A percentile compares a stretch with the other conserved stretches of the same genome.
Evolutionary conservation across 1,284 basidiomycete species (phyloP).

Genomic region (Athelia psychrophila): DNA sequence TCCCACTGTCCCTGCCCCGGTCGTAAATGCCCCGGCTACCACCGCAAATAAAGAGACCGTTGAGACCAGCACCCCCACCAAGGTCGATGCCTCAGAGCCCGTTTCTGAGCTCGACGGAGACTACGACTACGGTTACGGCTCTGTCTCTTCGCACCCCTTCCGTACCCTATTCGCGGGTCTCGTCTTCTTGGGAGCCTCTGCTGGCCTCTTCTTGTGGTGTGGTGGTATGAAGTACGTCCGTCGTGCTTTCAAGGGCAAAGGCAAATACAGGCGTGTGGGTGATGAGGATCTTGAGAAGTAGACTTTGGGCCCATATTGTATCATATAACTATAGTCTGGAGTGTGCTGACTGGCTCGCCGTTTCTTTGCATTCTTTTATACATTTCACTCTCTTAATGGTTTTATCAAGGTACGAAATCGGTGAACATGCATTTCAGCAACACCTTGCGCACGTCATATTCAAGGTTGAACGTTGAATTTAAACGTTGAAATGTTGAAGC

Average conservation of each 20-base stretch:
- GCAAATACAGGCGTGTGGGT: constrained; percentile 46
- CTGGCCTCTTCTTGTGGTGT: constrained; percentile 55
- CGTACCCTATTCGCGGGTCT: constrained; percentile 44
- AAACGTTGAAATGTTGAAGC: too few species aligned
- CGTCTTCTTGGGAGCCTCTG: constrained; percentile 43
- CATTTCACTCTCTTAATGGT: background rate
- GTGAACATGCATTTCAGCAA: too few species aligned
- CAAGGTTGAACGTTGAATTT: too few species aligned
- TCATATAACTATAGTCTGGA: background rate
- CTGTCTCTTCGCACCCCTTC: constrained; percentile 24
- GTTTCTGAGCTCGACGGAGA: constrained; percentile 5
- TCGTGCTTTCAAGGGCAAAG: constrained; percentile 33
- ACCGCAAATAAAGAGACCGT: constrained; percentile 7
- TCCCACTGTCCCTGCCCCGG: constrained; percentile 12
- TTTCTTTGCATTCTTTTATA: background rate
- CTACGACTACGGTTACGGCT: constrained; percentile 5
- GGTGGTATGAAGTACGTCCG: constrained; percentile 48
- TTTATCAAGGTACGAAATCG: too few species aligned
- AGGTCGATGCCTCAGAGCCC: constrained; percentile 5
- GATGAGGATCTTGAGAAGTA: constrained; percentile 54
- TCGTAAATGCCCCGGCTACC: constrained; percentile 3
- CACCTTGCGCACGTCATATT: too few species aligned
- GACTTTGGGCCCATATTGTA: constrained; percentile 13
- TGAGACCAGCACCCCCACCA: constrained; percentile 6
- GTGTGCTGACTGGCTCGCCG: background rate